phyloP scores from a whole-genome alignment of 495 filamentous ascomycete species.

The Sporormia fimetaria region DNA sequence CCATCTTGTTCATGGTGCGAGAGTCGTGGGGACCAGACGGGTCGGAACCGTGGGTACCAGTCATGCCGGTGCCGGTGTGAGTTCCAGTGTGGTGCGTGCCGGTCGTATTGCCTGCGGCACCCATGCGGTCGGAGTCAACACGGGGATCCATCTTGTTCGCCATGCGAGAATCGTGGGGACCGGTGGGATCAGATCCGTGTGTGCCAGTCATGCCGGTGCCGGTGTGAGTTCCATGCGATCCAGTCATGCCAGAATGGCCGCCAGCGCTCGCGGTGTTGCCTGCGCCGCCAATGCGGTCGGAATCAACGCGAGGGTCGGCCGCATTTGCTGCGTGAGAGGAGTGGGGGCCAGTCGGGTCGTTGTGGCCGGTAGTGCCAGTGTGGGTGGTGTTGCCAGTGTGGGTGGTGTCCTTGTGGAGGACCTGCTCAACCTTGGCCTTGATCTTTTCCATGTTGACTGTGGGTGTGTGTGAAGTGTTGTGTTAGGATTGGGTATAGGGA shows the following conservation, averaged over 20 bases:
- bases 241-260: background rate
- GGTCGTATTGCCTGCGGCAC: no score
- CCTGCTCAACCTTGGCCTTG: constrained; percentile 22
- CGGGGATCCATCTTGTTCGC: background rate
- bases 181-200: background rate
- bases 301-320: no score
- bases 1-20: background rate
- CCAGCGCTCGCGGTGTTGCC: constrained; percentile 1
- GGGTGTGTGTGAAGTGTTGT: background rate
- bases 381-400: constrained; percentile 1
- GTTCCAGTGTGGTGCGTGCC: constrained; percentile 1
- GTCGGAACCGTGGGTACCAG: constrained; percentile 3
- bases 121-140: no score
- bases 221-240: no score
- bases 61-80: constrained; percentile 1
- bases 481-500: background rate
- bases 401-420: constrained; percentile 18
- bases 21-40: constrained; percentile 4
- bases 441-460: constrained; percentile 19
- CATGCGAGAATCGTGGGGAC: background rate
- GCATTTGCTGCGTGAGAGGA: no score
- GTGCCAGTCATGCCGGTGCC: no score
- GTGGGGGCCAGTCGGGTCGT: constrained; percentile 6
- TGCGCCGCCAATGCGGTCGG: constrained; percentile 6
- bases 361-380: constrained; percentile 11